Percentiles rank a stretch among this genome's conserved stretches.
phyloP scores from a whole-genome alignment of 1,284 basidiomycete species.

The Spongispora temasekensis region DNA sequence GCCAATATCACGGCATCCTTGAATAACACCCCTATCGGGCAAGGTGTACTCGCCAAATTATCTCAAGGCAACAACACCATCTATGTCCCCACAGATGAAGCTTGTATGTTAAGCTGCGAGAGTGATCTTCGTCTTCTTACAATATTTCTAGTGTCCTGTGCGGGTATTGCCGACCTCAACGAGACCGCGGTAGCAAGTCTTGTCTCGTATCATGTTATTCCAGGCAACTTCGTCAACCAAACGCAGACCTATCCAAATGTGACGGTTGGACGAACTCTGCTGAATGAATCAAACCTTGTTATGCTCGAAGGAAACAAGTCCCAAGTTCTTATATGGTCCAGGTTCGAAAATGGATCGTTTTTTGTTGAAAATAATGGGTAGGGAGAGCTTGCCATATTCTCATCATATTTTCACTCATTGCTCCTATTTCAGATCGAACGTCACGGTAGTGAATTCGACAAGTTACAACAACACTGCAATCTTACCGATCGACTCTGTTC shows the following conservation, averaged over 20 bases:
- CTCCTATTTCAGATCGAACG: constrained; percentile 38
- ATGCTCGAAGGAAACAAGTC: constrained; percentile 54
- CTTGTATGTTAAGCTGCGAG: constrained; percentile 37
- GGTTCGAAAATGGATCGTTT: constrained; percentile 42
- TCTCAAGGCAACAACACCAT: constrained; percentile 43
- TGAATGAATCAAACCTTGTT: constrained; percentile 50
- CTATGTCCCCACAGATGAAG: constrained; percentile 51
- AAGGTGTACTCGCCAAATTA: constrained; percentile 44
- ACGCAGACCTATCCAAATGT: constrained; percentile 49
- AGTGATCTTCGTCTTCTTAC: constrained; percentile 2
- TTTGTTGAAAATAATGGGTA: constrained; percentile 59
- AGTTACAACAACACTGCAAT: constrained; percentile 52
- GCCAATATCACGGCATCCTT: constrained; percentile 36
- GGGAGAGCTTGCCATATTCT: constrained; percentile 9
- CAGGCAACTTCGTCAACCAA: constrained; percentile 48
- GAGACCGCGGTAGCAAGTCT: constrained; percentile 44
- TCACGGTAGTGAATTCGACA: constrained; percentile 49
- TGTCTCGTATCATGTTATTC: constrained; percentile 64
- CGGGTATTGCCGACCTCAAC: constrained; percentile 29
- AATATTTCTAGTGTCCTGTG: constrained; percentile 7
- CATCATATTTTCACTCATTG: neutral
- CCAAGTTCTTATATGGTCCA: constrained; percentile 68
- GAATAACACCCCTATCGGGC: constrained; percentile 46
- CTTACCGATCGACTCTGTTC: constrained; percentile 51
- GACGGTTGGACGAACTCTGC: constrained; percentile 65